Base-by-base conservation (phyloP, 108 stramenopile species). In the Hondaea fermentalgiana region DNA sequence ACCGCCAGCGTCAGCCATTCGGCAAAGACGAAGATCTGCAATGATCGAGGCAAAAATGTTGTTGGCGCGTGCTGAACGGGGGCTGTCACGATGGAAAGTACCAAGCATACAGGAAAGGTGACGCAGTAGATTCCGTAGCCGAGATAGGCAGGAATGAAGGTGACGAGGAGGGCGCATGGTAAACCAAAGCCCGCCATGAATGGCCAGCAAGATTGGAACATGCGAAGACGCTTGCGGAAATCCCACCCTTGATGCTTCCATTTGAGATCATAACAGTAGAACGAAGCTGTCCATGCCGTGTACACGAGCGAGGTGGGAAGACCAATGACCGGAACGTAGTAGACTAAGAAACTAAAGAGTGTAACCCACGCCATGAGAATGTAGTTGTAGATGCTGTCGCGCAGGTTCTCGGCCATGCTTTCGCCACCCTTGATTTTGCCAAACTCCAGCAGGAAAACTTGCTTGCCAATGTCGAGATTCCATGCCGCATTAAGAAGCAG, bases 311-410 rank as follows among this genome's bases (percentile, higher is more conserved):
- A 60, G 45, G 69, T 28, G 47, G 44, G 44, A 6, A 69, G 60
- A 4, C 60, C 21, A 29, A 88, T 16, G 8, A 58, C 6, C 43
- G 49, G 76, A 55, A 83, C 28, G 49, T 21, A 53, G 28, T 83
- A 83, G n/a, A 83, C 23, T 6, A 47, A 23, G 16, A 47, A 83
- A 23, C 45, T 25, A 35, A 83, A 83, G 45, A 83, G 76, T 23
- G 76, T 53, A 23, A 83, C 76, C 76, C 76, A 83, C 12, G 49
- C 45, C 76, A 83, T 83, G 25, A 83, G 76, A 17, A 47, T 53
- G 28, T 83, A 83, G 51, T 83, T 83, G 76, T 83, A 83, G 12
- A 83, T 83, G n/a, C 49, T 53, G 51, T 83, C 76, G 76, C 76
- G 76, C n/a, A 83, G 45, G 2, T 53, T 83, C 49, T 83, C 51